Conservation (phyloP, 495 filamentous ascomycete genomes). For the Schizothecium vesticola region DNA sequence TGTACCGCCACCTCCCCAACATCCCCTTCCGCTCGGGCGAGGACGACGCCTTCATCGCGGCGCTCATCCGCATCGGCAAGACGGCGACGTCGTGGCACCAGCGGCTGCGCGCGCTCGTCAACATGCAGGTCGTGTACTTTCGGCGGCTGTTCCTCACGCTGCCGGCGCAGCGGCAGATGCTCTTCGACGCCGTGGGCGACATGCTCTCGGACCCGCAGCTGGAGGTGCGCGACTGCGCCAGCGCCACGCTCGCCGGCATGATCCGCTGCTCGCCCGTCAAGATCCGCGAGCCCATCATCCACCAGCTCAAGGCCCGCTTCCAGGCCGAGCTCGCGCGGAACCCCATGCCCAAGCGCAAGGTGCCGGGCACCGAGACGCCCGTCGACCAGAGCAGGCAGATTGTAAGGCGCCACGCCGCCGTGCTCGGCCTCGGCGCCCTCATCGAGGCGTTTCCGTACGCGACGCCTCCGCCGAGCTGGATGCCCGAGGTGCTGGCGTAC, state of each 20-base stretch:
- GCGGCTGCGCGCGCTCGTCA: constrained; percentile 91
- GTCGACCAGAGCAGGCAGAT: constrained; percentile 72
- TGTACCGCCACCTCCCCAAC: constrained; percentile 94
- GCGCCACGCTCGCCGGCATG: constrained; percentile 92
- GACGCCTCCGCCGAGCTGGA: constrained; percentile 86
- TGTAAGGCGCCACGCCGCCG: constrained; percentile 80
- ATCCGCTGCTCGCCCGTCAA: constrained; percentile 88
- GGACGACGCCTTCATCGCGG: constrained; percentile 74
- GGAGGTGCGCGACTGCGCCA: constrained; percentile 90
- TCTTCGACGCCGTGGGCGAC: constrained; percentile 84
- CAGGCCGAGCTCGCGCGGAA: constrained; percentile 68
- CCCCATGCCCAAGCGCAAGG: constrained; percentile 72
- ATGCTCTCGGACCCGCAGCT: constrained; percentile 92
- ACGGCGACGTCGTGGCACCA: constrained; percentile 92
- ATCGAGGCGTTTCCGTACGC: constrained; percentile 97
- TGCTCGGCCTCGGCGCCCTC: constrained; percentile 83
- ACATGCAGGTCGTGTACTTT: constrained; percentile 99
- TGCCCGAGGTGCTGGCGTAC: constrained; percentile 86
- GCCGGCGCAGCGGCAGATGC: constrained; percentile 63
- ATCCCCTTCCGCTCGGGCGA: constrained; percentile 87
- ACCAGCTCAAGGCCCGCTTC: constrained; percentile 71
- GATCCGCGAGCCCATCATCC: constrained; percentile 71
- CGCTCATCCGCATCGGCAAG: constrained; percentile 83
- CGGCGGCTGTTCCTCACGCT: constrained; percentile 90
- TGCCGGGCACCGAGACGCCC: constrained; percentile 69